phyloP scores from a whole-genome alignment of 1,284 basidiomycete genomes.

The Fistulinella cinereoalba region DNA sequence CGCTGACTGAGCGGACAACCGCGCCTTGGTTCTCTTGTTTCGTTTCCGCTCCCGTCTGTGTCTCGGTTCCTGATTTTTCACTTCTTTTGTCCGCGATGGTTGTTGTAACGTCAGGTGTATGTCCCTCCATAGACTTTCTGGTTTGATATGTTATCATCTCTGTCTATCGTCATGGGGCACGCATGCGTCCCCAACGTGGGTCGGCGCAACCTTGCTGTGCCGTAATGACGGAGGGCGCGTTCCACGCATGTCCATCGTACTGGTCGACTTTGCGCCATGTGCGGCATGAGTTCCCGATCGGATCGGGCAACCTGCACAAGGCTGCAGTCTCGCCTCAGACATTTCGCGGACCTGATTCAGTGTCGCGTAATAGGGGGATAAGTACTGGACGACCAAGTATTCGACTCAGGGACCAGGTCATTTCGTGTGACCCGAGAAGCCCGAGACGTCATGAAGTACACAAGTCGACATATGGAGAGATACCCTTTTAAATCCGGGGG shows the following conservation, averaged over 20 bases:
- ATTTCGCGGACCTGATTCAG: no score
- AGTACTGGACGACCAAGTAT: no score
- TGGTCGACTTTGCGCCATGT: neutral
- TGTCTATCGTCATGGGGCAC: neutral
- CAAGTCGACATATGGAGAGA: no score
- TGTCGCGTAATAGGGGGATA: no score
- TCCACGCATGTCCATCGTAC: neutral
- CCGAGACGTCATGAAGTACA: no score
- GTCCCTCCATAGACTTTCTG: neutral
- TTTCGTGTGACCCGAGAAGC: no score
- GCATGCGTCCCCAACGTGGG: neutral
- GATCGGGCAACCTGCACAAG: no score
- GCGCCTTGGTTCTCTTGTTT: neutral
- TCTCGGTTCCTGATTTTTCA: neutral
- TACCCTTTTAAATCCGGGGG: no score
- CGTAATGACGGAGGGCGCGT: neutral
- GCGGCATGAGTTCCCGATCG: no score
- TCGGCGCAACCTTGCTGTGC: neutral
- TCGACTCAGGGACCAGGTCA: no score
- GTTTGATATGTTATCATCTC: neutral
- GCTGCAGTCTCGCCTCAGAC: no score
- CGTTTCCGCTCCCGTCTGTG: neutral
- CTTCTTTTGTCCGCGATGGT: neutral
- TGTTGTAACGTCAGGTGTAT: neutral
- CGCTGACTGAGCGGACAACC: conserved; percentile 18